These are phyloP conservation scores for Fraxinus anomala DNA, from an alignment of 257 asterid genomes.

Conservation along the genomic window DNA sequence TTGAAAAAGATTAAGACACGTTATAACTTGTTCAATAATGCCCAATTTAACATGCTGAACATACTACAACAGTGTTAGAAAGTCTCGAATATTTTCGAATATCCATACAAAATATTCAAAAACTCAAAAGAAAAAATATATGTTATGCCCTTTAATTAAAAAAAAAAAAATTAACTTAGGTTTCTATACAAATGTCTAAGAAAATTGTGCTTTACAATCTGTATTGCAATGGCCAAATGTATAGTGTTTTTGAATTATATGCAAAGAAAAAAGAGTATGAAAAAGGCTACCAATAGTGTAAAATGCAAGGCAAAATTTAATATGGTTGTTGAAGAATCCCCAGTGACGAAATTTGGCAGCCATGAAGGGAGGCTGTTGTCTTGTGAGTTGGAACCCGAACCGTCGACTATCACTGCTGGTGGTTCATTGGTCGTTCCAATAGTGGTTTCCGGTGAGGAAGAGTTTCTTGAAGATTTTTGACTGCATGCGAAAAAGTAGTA, in stretches of 20 bases:
- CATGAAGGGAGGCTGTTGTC: slow-evolving; percentile 38
- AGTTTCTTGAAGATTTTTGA: slow-evolving; percentile 65
- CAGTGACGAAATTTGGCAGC: slow-evolving; percentile 57
- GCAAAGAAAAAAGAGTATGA: slow-evolving; percentile 38
- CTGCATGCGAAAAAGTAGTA: slow-evolving; percentile 37
- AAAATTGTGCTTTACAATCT: slow-evolving; percentile 3
- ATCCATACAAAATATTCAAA: no score
- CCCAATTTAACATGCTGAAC: no score
- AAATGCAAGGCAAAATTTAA: slow-evolving; percentile 17
- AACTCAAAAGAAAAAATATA: no score
- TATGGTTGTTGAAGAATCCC: slow-evolving; percentile 36
- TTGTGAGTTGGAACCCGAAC: slow-evolving; percentile 34
- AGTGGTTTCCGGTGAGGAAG: slow-evolving; percentile 31
- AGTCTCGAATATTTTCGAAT: neutral
- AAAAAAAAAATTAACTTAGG: neutral
- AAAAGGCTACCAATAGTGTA: slow-evolving; percentile 24
- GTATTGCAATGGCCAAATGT: neutral
- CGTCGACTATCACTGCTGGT: slow-evolving; percentile 19
- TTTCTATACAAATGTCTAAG: neutral
- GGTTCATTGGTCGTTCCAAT: slow-evolving; percentile 27
- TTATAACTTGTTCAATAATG: no score
- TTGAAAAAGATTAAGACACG: no score
- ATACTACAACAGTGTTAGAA: no score
- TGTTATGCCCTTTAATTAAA: neutral
- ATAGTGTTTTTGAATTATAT: slow-evolving; percentile 8